Conservation (phyloP, 495 filamentous ascomycete species). For the Podospora tetraspora region DNA sequence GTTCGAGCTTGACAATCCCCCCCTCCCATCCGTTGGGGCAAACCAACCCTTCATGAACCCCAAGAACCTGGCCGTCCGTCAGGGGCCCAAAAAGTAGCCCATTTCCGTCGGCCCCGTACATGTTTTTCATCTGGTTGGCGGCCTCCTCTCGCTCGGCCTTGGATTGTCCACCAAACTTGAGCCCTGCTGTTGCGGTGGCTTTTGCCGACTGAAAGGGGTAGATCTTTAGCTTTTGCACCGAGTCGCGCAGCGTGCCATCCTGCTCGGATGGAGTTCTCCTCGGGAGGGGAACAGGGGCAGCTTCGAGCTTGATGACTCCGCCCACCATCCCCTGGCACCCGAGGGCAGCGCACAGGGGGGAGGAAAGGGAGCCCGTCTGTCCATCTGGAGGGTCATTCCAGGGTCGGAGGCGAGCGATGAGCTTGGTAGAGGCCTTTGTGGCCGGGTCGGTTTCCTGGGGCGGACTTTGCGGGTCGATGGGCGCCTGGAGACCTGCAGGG, state of each 20-base stretch:
- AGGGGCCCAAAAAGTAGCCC: constrained; percentile 78
- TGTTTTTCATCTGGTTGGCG: constrained; percentile 48
- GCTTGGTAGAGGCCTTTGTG: constrained; percentile 57
- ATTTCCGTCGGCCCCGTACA: constrained; percentile 51
- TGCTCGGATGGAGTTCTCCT: constrained; percentile 24
- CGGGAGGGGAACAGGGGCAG: constrained; percentile 38
- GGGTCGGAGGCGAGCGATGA: constrained; percentile 66
- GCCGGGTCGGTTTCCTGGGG: constrained; percentile 55
- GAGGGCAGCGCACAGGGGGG: constrained; percentile 64
- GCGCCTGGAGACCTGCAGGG: constrained; percentile 69
- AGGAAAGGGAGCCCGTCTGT: constrained; percentile 71
- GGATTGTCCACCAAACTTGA: constrained; percentile 86
- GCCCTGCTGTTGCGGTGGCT: constrained; percentile 51
- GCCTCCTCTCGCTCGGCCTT: constrained; percentile 68
- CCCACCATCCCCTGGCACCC: constrained; percentile 69
- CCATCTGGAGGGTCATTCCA: constrained; percentile 88
- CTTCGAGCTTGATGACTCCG: constrained; percentile 79
- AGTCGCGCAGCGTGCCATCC: constrained; percentile 27
- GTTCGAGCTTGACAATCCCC: constrained; percentile 72
- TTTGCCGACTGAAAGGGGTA: constrained; percentile 64
- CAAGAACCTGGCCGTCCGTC: constrained; percentile 79
- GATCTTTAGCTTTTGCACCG: constrained; percentile 57
- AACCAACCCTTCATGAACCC: constrained; percentile 36
- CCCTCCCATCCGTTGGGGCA: constrained; percentile 56
- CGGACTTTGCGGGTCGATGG: constrained; percentile 68